Base-by-base conservation (phyloP, 768 basidiomycete species). In the Ephemerocybe angulata region DNA sequence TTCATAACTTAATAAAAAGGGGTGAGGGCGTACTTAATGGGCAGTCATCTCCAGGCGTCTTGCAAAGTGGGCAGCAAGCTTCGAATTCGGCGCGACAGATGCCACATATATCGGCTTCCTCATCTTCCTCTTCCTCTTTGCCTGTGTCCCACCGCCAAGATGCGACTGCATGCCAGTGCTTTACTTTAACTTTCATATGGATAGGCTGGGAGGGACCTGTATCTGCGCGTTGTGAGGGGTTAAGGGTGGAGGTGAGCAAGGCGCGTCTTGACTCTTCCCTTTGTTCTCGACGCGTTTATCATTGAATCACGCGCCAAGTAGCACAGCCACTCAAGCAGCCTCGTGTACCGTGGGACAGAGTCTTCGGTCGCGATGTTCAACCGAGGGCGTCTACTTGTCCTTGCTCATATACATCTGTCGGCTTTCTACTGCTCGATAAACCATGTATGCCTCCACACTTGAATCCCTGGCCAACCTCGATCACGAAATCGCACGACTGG, bases 41-140 rank as follows among this genome's bases (percentile, higher is more conserved):
- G n/a, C n/a, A n/a, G n/a, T n/a, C n/a, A 60, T 98, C 97, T 15
- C 96, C 96, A 0, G 96, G 97, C 64, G 94, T 83, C 70, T 96
- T 98, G 73, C 97, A 99, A 3, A 87, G 82, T 12, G 96, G 93
- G 73, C 96, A 98, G 63, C 92, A 94, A 0, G 91, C 92, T 67
- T 99, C 96, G 66, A 86, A 98, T 0, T 93, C 83, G 2, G 92
- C 87, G 25, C 91, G 85, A 70, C 93, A 96, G 59, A 97, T 95
- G 3, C 92, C 94, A 67, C 94, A 83, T 12, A 82, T 80, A 48
- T 85, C 83, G 37, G 76, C 82, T 55, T 83, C 82, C 38, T 77
- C 73, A 24, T 81, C 66, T 47, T 76, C 75, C 21, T 66, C 63
- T 7, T 69, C 70, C 0, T 63, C 55, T 53, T 69, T 66, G 1